Base-by-base conservation (phyloP, 2,329 filamentous ascomycete species). In the Metarhizium rileyi region DNA sequence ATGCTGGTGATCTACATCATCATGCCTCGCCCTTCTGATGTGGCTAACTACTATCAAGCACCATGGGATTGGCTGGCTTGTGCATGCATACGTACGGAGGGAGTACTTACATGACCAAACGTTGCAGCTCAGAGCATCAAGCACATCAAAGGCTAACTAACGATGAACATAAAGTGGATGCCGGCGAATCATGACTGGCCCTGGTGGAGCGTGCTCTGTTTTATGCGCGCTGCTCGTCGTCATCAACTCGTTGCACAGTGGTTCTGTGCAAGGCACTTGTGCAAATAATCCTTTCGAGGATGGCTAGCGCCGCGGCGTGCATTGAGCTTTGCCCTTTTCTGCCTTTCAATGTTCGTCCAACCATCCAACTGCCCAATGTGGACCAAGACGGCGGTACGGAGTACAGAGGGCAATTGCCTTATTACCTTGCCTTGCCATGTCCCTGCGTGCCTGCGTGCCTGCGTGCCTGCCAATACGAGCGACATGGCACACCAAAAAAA, bases 161-260 rank as follows among this genome's bases (percentile, higher is more conserved):
- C n/a, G n/a, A 25, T 42, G 38, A 33, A 44, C 47, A 22, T 44
- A 49, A 35, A 44, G 18, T 47, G 26, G 33, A 38, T 28, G 26
- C 47, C 18, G n/a, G 40, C 27, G 22, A 30, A 30, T 44, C 30
- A 44, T 30, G 46, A 14, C 40, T 44, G 14, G 3, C 12, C 20
- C 18, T n/a, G 25, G 47, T 44, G 47, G 47, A 33, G 47, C 47
- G 25, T 27, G 30, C 44, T 49, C 10, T 18, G 30, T 35, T 49
- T 49, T 25, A 49, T 48, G 46, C 50, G 36, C 47, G 40, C 47
- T 9, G 33, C 26, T 18, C 47, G 28, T 49, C 50, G 44, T 41
- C 47, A 48, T 52, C 23, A 41, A 41, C 35, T 50, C 50, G 52
- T 48, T 50, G 44, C 48, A 47, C 27, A 22, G 38, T 44, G 20